Evolutionary conservation across 768 basidiomycete species (phyloP).

Genomic region (Calocybe cyanea): DNA sequence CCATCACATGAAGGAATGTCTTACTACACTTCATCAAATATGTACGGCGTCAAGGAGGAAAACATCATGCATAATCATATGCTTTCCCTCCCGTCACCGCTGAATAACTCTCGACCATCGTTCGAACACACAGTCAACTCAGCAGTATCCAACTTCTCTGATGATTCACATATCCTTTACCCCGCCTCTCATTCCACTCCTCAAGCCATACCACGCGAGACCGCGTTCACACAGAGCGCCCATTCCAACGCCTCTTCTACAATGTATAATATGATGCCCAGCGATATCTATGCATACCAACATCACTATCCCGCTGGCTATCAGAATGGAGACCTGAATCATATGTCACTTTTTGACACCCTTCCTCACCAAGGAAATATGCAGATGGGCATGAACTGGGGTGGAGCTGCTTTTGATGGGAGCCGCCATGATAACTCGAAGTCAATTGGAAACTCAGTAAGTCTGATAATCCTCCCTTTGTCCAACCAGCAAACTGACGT

Average conservation of each 20-base stretch:
- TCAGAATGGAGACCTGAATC: constrained; percentile 26
- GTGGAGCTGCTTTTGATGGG: constrained; percentile 19
- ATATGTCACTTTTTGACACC: constrained; percentile 29
- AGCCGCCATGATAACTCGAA: constrained; percentile 29
- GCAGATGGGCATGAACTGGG: constrained; percentile 28
- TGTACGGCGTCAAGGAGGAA: constrained; percentile 18
- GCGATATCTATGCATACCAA: constrained; percentile 22
- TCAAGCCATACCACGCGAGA: constrained; percentile 5
- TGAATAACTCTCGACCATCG: constrained; percentile 20
- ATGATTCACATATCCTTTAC: constrained; percentile 23
- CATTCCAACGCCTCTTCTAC: constrained; percentile 8
- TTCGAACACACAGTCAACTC: constrained; percentile 33
- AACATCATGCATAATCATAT: constrained; percentile 20
- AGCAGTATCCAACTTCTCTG: constrained; percentile 25
- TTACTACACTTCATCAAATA: constrained; percentile 15
- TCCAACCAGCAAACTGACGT: not conserved
- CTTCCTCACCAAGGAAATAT: constrained; percentile 24
- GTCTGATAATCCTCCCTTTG: constrained; percentile 20
- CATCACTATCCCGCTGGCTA: constrained; percentile 27
- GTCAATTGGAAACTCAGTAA: constrained; percentile 23
- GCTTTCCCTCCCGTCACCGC: constrained; percentile 19
- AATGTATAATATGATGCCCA: constrained; percentile 13
- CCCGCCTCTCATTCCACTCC: constrained; percentile 11
- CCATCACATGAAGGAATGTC: constrained; percentile 10
- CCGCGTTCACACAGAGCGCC: constrained; percentile 6